Base-by-base conservation (phyloP, 768 basidiomycete genomes). In the Rhodocollybia butyracea region DNA sequence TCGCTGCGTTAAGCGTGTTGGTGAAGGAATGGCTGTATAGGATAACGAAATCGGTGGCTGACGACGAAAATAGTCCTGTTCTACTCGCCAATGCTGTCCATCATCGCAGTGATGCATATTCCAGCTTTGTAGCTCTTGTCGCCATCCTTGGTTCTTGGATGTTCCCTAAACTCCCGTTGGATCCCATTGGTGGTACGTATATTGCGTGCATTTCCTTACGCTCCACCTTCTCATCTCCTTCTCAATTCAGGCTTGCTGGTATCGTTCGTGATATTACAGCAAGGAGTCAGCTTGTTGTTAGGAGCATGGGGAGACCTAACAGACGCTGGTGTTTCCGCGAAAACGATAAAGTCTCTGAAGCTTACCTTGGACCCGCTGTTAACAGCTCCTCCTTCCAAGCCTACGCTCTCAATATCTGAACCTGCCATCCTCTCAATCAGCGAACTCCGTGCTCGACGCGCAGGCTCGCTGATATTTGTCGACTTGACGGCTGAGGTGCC, bases 81-180 rank as follows among this genome's bases (percentile, higher is more conserved):
- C 72, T 99, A 51, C 75, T 88, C 19, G 97, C 97, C n/a, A 99
- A 98, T 68, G 97, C 96, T 5, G 80, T 94, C 54, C 96, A 98
- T 68, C 97, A 99, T 71, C 83, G 97, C n/a, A 94, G 91, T 60
- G 97, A 99, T 68, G 94, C 93, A 5, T 93, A 94, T 65, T 94
- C 94, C 3, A 95, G 94, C 62, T 61, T 88, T 46, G 93, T 99
- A 52, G 94, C 95, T 11, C 82, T 98, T 54, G 80, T 89, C 43
- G 95, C 96, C 15, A 99, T 99, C 64, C 71, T 98, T 7, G 94
- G 95, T 12, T 91, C 88, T 10, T 91, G 91, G 76, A 76, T 84
- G 60, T 89, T 90, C 68, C 94, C 94, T 15, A 76, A 82, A n/a
- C 66, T 91, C 52, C 90, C 97, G 55, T 75, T 98, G 34, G 97